Evolutionary conservation across 768 basidiomycete genomes (phyloP).

Genomic region (Auricularia auricula-judae): DNA sequence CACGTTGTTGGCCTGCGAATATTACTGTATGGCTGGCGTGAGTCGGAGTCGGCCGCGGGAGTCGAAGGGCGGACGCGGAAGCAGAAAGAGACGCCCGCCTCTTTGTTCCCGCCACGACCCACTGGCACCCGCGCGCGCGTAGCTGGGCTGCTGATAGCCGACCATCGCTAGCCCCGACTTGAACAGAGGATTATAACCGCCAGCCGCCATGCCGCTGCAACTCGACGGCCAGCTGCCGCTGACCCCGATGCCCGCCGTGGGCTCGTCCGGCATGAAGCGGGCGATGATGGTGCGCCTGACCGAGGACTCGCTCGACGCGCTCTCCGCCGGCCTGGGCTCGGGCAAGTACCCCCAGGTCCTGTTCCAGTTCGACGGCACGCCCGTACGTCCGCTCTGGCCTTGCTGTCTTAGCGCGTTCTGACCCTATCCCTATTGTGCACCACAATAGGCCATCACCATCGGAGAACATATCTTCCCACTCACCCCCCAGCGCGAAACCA

Average conservation of each 20-base stretch:
- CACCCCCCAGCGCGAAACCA: constrained; percentile 38
- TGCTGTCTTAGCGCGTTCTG: background rate
- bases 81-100: too few relatives aligned
- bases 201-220: constrained; percentile 52
- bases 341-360: constrained; percentile 23
- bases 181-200: background rate
- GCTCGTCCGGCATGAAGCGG: constrained; percentile 51
- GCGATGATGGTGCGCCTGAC: constrained; percentile 73
- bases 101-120: too few relatives aligned
- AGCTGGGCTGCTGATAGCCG: too few relatives aligned
- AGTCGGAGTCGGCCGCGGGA: too few relatives aligned
- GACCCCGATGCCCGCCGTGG: constrained; percentile 39
- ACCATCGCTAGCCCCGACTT: too few relatives aligned
- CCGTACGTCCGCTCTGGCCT: constrained; percentile 29
- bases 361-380: constrained; percentile 50
- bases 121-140: too few relatives aligned
- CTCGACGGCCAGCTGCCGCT: constrained; percentile 41
- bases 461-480: constrained; percentile 56
- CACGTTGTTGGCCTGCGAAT: background rate
- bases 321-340: constrained; percentile 29
- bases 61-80: too few relatives aligned
- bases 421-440: background rate
- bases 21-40: background rate
- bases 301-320: constrained; percentile 57
- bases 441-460: constrained; percentile 49